Evolutionary conservation across 148 eudicot genomes (phyloP).

Genomic region (Silene latifolia): DNA sequence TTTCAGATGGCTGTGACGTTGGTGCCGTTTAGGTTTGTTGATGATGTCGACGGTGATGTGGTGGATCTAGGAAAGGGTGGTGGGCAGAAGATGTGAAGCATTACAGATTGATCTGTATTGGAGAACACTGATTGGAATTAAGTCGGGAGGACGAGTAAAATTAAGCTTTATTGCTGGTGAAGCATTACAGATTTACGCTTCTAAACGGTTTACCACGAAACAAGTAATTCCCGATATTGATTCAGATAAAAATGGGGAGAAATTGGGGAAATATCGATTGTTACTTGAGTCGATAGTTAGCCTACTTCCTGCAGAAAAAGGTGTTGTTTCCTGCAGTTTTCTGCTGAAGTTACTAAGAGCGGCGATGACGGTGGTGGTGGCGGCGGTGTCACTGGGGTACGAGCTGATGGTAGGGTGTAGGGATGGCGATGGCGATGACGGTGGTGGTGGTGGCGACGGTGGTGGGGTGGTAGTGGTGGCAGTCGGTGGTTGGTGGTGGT

Average conservation of each 20-base stretch:
- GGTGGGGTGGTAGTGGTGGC: no score
- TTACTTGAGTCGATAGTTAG: slow-evolving; percentile 73
- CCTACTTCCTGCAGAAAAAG: slow-evolving; percentile 63
- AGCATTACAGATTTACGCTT: slow-evolving; percentile 69
- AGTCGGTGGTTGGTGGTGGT: no score
- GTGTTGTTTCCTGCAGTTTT: slow-evolving; percentile 66
- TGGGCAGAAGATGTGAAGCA: slow-evolving; percentile 84
- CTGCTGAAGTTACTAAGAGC: slow-evolving; percentile 60
- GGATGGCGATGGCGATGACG: no score
- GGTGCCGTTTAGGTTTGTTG: no score
- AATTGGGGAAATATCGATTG: slow-evolving; percentile 34
- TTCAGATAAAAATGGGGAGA: slow-evolving; percentile 30
- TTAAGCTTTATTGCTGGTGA: slow-evolving; percentile 59
- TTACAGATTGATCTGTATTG: slow-evolving; percentile 68
- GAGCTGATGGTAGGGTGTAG: no score
- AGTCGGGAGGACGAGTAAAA: slow-evolving; percentile 59
- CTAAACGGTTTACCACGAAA: slow-evolving; percentile 57
- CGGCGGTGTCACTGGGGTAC: no score
- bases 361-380: no score
- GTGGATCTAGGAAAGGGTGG: slow-evolving; percentile 49
- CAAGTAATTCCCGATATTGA: slow-evolving; percentile 33
- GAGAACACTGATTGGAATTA: slow-evolving; percentile 72
- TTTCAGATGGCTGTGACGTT: no score
- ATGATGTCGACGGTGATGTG: slow-evolving; percentile 31
- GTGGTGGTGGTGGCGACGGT: no score